Evolutionary conservation across 1,284 basidiomycete species (phyloP), one percentile per base, ranked within the genome.

Genomic region (Hortiboletus rubellus): DNA sequence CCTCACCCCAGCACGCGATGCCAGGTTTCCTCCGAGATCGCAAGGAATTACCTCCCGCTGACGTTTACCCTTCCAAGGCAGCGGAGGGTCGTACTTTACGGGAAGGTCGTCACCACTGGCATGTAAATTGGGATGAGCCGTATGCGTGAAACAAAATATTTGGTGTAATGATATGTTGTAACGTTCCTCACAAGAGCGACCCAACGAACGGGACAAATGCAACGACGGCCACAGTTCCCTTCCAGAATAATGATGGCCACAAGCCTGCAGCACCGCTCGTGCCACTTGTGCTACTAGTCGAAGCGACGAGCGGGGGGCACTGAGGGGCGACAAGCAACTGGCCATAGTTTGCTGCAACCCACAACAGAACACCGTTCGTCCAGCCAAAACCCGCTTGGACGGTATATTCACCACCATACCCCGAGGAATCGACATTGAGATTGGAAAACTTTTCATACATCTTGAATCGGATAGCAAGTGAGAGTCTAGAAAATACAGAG

Each of bases 391-490:
- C 90, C 14, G 78, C 81, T 73, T 89, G 89, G 4, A 91, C 90
- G 1, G 84, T 87, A 64, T 95, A 95, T 77, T 95, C 92, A 18
- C 93, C 92, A 7, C 93, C 93, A 17, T 80, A 80, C 6, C 94
- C 94, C 0, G 92, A 89, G 2, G 89, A 90, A 72, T 95, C 91
- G 27, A 94, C 81, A 59, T 96, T 87, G 3, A 84, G 73, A 51
- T 79, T 82, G 1, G 86, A 89, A 72, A 90, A 90, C 71, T 96
- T 96, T 69, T 96, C 94, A 66, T 91, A 96, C 91, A 95, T 95
- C 85, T 94, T 6, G 7, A 15, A 36, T 30, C 3, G 1, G 33
- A 27, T 1, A 3, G n/a, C 67, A 10, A 47, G 54, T 45, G 12
- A 34, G 22, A n/a, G 11, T 34, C 18, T 50, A 37, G 42, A 18